These are phyloP conservation scores for Amaranthus hypochondriacus DNA, from an alignment of 148 eudicot genomes.

Conservation along the genomic window DNA sequence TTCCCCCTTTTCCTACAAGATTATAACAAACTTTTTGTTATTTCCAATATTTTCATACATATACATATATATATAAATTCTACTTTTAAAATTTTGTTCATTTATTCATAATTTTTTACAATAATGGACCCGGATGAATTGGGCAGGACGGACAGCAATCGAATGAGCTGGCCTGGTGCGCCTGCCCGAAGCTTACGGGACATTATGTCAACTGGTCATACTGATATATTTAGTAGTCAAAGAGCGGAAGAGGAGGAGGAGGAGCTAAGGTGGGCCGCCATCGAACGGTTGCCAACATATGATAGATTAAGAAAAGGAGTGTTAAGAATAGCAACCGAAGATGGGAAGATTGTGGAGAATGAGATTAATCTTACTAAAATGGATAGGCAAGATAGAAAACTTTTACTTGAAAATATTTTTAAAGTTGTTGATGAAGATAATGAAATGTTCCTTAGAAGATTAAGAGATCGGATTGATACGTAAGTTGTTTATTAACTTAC, in stretches of 20 bases:
- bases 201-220: slow-evolving; percentile 6
- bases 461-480: slow-evolving; percentile 46
- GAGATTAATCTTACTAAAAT: slow-evolving; percentile 40
- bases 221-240: slow-evolving; percentile 28
- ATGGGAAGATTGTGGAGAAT: slow-evolving; percentile 34
- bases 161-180: slow-evolving; percentile 16
- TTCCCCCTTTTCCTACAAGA: too few species aligned
- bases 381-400: slow-evolving; percentile 37
- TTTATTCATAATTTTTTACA: background rate
- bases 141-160: slow-evolving; percentile 16
- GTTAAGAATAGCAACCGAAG: slow-evolving; percentile 33
- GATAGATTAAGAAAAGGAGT: slow-evolving; percentile 57
- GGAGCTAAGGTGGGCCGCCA: slow-evolving; percentile 66
- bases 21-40: too few species aligned
- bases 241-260: slow-evolving; percentile 38
- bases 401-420: slow-evolving; percentile 40
- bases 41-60: too few species aligned
- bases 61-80: too few species aligned
- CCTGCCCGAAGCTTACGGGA: slow-evolving; percentile 28
- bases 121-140: slow-evolving; percentile 7
- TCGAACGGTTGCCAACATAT: slow-evolving; percentile 55
- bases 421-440: slow-evolving; percentile 47
- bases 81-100: background rate
- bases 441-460: slow-evolving; percentile 36
- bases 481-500: slow-evolving; percentile 7